Conservation (phyloP, 257 asterid genomes). For the Osmanthus fragrans region DNA sequence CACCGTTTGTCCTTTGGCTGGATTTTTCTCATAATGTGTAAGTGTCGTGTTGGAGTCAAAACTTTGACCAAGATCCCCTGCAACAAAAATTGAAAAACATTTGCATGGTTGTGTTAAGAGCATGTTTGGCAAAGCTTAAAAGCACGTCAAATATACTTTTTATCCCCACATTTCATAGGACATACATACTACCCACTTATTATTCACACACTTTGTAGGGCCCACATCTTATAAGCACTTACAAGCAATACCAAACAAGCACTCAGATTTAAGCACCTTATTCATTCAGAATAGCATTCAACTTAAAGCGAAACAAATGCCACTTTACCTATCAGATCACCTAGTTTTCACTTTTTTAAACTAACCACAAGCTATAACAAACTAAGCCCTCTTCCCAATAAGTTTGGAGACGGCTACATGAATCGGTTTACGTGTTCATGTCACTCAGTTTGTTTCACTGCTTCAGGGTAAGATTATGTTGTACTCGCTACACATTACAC, state of each 20-base stretch:
- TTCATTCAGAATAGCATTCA: not conserved
- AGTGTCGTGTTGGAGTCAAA: conserved; percentile 74
- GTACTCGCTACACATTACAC: not conserved
- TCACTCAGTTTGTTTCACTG: not conserved
- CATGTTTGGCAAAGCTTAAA: too few species aligned
- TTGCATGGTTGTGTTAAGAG: not conserved
- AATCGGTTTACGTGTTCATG: not conserved
- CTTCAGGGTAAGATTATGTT: not conserved
- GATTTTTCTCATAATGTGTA: conserved; percentile 69
- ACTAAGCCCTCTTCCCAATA: not conserved
- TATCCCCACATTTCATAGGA: too few species aligned
- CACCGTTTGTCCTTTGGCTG: conserved; percentile 68
- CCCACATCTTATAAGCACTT: too few species aligned
- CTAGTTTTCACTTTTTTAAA: not conserved
- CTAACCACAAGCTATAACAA: not conserved
- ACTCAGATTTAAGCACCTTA: not conserved
- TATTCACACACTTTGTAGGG: too few species aligned
- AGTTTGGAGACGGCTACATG: not conserved
- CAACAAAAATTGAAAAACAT: conserved; percentile 4
- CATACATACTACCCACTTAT: too few species aligned
- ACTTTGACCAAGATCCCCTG: conserved; percentile 93
- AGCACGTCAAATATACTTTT: too few species aligned
- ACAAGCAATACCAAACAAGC: not conserved
- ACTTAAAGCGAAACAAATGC: not conserved
- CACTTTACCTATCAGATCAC: not conserved